Evolutionary conservation across 2,329 filamentous ascomycete genomes (phyloP), one percentile per base, ranked within the genome.

Genomic region (Parastagonospora nodorum): DNA sequence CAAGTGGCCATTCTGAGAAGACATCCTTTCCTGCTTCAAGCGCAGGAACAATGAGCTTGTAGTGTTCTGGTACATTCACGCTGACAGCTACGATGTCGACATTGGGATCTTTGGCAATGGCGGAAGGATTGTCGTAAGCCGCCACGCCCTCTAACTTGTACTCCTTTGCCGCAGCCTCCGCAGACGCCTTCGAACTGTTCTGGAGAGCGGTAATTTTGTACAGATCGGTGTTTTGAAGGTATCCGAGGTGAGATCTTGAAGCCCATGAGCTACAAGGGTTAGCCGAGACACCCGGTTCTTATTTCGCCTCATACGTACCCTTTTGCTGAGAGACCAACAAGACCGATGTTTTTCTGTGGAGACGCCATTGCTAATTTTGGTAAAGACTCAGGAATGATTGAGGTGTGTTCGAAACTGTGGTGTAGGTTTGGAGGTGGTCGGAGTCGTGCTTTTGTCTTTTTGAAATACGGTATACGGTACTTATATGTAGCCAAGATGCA

Each of bases 1-100:
- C 78, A 1, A 81, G 67, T 3, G 78, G 80, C 79, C 79, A 80
- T 57, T 82, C 80, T n/a, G 77, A 73, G 48, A 78, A 82, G 10
- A 79, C 73, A 37, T 78, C 69, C 40, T 70, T 71, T 4, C 64
- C 62, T 4, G 77, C 75, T 41, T 72, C 63, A 2, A 82, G 57
- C 8, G 73, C 74, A 1, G 78, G 77, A 36, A 72, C 73, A 9
- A 77, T 68, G 11, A 78, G 60, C 8, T 60, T 51, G 49, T 77
- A 77, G 50, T 81, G 78, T 15, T 70, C 64, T 9, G 72, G 73
- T 2, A 82, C 77, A 4, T 74, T 69, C 12, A 79, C 76, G 45
- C 69, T 72, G 48, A 77, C 71, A 42, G 80, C 75, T 8, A 82
- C 71, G 4, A 82, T 70, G 48, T 82, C 79, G 38, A 82, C 70